A percentile compares a stretch with the other conserved stretches of the same genome.
Conservation (phyloP, 495 filamentous ascomycete genomes). For the Chaetomidium leptoderma region DNA sequence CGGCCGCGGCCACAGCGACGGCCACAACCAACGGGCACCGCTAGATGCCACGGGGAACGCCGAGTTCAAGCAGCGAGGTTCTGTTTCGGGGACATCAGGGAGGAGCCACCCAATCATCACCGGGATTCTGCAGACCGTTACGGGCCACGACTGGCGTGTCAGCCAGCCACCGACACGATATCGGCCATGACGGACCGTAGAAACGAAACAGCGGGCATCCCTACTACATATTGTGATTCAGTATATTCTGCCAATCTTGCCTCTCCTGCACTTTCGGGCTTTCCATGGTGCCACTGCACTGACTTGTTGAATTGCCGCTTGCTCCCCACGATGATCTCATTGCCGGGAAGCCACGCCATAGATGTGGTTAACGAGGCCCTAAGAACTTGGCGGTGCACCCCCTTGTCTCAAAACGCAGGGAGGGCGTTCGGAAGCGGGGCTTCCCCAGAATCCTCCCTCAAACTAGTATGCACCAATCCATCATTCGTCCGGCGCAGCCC, state of each 20-base stretch:
- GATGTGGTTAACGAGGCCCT: not conserved
- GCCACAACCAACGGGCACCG: constrained; percentile 28
- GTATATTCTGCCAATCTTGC: not conserved
- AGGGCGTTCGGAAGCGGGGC: not conserved
- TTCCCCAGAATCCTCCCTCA: not conserved
- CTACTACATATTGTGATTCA: constrained; percentile 9
- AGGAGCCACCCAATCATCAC: not conserved
- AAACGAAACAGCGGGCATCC: not conserved
- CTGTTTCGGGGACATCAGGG: not conserved
- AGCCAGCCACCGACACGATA: not conserved
- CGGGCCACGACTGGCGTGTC: not conserved
- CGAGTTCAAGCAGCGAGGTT: not conserved
- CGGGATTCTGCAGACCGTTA: not conserved
- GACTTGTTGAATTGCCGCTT: not conserved
- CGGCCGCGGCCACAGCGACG: constrained; percentile 32
- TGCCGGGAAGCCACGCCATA: not conserved
- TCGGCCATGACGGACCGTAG: not conserved
- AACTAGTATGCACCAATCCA: not conserved
- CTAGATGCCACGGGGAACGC: constrained; percentile 10
- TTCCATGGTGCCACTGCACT: not conserved
- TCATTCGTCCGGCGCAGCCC: too few species aligned
- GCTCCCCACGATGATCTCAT: not conserved
- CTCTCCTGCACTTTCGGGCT: not conserved
- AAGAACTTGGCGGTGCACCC: not conserved
- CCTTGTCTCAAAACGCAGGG: not conserved